A percentile compares a stretch with the other conserved stretches of the same genome.
Evolutionary conservation across 1,284 basidiomycete species (phyloP).

Genomic region (Cryptococcus sp.): DNA sequence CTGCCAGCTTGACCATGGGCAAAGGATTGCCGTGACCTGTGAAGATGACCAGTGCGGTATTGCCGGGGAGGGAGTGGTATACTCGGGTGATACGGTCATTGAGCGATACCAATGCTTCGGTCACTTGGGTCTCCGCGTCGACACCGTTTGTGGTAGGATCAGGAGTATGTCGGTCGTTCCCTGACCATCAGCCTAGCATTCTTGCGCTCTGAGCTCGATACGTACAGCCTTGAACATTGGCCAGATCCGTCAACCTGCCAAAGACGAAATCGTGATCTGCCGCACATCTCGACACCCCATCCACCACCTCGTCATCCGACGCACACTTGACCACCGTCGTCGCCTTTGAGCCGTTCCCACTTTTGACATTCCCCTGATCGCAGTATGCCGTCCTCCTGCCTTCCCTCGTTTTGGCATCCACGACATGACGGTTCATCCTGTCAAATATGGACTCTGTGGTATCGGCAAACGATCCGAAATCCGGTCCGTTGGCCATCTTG

Average conservation of each 20-base stretch:
- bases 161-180: neutral
- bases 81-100: constrained; percentile 59
- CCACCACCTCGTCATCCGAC: constrained; percentile 64
- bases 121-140: constrained; percentile 12
- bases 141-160: constrained; percentile 3
- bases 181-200: neutral
- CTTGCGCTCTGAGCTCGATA: constrained; percentile 5
- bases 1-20: constrained; percentile 63
- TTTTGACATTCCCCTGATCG: constrained; percentile 72
- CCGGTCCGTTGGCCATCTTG: constrained; percentile 69
- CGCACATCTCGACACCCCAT: constrained; percentile 58
- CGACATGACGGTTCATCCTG: constrained; percentile 56
- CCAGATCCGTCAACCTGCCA: constrained; percentile 70
- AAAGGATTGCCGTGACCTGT: constrained; percentile 82
- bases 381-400: constrained; percentile 63
- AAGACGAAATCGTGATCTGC: constrained; percentile 71
- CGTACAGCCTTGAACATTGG: constrained; percentile 71
- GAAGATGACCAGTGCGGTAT: constrained; percentile 74
- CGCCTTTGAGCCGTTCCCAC: constrained; percentile 76
- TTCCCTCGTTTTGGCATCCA: constrained; percentile 42
- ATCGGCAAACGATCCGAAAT: constrained; percentile 71
- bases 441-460: constrained; percentile 84
- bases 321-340: constrained; percentile 65
- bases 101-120: constrained; percentile 47
- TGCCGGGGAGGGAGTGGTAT: constrained; percentile 63